phyloP scores from a whole-genome alignment of 768 basidiomycete species.

The Kwoniella sp. region DNA sequence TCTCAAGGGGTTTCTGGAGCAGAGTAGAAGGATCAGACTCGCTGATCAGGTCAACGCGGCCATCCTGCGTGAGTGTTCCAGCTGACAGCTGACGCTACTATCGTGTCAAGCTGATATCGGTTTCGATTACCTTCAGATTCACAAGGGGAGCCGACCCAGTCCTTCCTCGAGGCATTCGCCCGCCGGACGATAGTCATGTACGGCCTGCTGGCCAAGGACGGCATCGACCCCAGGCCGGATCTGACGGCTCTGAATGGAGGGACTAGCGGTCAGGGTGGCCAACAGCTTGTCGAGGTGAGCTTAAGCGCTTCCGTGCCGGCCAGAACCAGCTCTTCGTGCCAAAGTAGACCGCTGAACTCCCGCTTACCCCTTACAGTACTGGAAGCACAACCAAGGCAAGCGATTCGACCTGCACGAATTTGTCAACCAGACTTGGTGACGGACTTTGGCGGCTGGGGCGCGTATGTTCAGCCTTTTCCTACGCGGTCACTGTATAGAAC shows the following conservation, averaged over 20 bases:
- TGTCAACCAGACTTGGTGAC: constrained; percentile 12
- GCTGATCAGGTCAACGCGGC: constrained; percentile 86
- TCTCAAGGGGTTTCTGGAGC: constrained; percentile 68
- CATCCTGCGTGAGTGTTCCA: constrained; percentile 63
- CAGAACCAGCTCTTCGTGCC: neutral
- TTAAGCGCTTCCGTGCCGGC: neutral
- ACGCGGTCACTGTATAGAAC: too few species aligned
- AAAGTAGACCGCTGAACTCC: neutral
- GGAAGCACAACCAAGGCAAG: constrained; percentile 13
- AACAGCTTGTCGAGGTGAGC: constrained; percentile 32
- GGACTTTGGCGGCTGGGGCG: too few species aligned
- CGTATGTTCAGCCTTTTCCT: too few species aligned
- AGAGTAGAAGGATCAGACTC: constrained; percentile 70
- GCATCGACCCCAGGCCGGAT: constrained; percentile 24
- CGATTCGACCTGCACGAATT: constrained; percentile 27
- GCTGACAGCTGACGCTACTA: neutral
- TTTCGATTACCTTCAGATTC: neutral
- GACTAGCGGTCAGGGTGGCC: neutral
- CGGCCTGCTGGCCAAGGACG: constrained; percentile 18
- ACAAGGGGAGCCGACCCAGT: constrained; percentile 4
- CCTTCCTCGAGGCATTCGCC: constrained; percentile 22
- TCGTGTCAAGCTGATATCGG: neutral
- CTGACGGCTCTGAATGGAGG: constrained; percentile 18
- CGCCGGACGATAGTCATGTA: constrained; percentile 24
- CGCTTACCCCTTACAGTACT: constrained; percentile 10